phyloP scores from a whole-genome alignment of 2,329 filamentous ascomycete species.

The Aspergillus fructus region DNA sequence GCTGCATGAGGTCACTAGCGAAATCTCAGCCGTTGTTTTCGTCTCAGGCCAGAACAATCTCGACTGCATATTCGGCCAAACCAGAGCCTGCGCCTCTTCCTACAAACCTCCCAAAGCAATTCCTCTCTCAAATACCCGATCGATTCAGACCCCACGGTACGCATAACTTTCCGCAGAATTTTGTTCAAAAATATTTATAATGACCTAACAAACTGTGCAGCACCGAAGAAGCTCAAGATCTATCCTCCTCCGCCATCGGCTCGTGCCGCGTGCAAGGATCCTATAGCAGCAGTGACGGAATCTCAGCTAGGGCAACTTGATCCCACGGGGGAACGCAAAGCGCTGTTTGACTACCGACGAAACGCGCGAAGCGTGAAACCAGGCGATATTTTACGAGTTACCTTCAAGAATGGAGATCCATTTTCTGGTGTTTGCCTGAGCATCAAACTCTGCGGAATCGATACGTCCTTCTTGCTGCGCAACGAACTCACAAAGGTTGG shows the following conservation, averaged over 20 bases:
- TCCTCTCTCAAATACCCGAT: conserved; percentile 43
- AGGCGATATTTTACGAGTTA: conserved; percentile 89
- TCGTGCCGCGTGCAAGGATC: conserved; percentile 51
- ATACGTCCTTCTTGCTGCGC: conserved; percentile 82
- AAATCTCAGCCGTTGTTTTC: conserved; percentile 54
- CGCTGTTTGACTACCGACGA: conserved; percentile 70
- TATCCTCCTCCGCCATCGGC: conserved; percentile 50
- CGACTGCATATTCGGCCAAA: conserved; percentile 48
- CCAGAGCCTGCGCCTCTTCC: conserved; percentile 43
- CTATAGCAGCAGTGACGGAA: conserved; percentile 65
- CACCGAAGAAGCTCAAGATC: conserved; percentile 51
- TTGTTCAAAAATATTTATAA: not conserved
- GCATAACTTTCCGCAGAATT: not conserved
- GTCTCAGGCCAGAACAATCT: conserved; percentile 52
- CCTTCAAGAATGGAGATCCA: conserved; percentile 79
- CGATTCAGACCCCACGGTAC: conserved; percentile 41
- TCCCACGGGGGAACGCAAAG: conserved; percentile 76
- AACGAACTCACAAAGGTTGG: conserved; percentile 83
- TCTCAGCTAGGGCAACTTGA: conserved; percentile 75
- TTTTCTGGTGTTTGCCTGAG: conserved; percentile 86
- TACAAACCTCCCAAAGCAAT: conserved; percentile 41
- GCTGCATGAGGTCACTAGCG: conserved; percentile 67
- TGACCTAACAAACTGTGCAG: conserved; percentile 23
- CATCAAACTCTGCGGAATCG: conserved; percentile 82
- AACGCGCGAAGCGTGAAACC: conserved; percentile 78